Base-by-base conservation (phyloP, 169 alveolate genomes). In the Plasmodium vinckei region DNA sequence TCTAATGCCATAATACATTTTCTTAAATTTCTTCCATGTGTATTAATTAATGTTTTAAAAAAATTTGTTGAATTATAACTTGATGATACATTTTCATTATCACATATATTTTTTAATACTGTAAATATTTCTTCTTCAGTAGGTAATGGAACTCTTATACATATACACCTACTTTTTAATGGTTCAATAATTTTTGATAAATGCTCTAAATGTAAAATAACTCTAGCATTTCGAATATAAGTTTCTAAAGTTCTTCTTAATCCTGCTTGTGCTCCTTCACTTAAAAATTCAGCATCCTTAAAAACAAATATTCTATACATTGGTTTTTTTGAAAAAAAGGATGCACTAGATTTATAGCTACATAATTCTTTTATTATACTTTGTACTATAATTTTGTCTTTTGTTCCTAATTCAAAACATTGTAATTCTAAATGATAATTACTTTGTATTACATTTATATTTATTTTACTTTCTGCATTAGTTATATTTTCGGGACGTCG, bases 231-330 rank as follows among this genome's bases (percentile, higher is more conserved):
- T 54, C 93, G 92, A 93, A 97, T 94, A 77, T 97, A 97, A 56
- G 97, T 97, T 73, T 97, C 99, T 98, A 98, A 94, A 10, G 99
- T 97, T 71, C 99, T 92, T 91, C 99, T 96, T 25, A 98, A 92
- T 21, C 99, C 98, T 33, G 99, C 99, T 92, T 98, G 97, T n/a
- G 99, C 99, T 1, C 92, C 87, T 56, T 87, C 95, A 46, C 98
- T 92, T 33, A 98, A 93, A 57, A 95, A 91, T 68, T 97, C 99
- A 5, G 97, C 98, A 87, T 97, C 98, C 49, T 95, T 95, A 21
- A 97, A 93, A 21, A 96, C 95, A 21, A 97, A 94, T 49, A 96
- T 98, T 49, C 98, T 95, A 71, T 96, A 98, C 84, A 95, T 93
- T 64, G 96, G 97, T 21, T 97, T 94, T 60, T 95, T 95, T 13